Conservation (phyloP, 768 basidiomycete genomes). For the Kwoniella dejecticola region DNA sequence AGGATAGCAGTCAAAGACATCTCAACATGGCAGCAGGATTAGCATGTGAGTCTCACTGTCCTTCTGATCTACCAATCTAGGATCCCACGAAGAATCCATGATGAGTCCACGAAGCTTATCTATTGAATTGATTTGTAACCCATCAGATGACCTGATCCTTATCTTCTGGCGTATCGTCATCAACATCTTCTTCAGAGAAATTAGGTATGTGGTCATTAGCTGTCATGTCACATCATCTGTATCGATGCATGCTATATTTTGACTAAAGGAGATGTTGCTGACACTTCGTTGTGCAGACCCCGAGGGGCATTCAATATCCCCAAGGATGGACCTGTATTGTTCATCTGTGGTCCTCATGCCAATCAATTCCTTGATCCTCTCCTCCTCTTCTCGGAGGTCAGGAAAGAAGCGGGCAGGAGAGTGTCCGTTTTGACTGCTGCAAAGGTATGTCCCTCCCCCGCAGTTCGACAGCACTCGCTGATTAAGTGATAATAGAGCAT, state of each 20-base stretch:
- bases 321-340: conserved; percentile 82
- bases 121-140: background rate
- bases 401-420: conserved; percentile 75
- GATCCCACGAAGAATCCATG: conserved; percentile 20
- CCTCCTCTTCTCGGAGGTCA: conserved; percentile 78
- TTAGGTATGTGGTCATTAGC: conserved; percentile 56
- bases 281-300: conserved; percentile 59
- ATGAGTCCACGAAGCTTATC: conserved; percentile 11
- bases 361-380: conserved; percentile 95
- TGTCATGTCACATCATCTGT: background rate
- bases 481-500: conserved; percentile 62
- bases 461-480: background rate
- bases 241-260: background rate
- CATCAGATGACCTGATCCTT: conserved; percentile 72
- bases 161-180: conserved; percentile 80
- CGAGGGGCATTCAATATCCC: conserved; percentile 95
- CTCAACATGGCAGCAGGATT: conserved; percentile 44
- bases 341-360: conserved; percentile 88
- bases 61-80: background rate
- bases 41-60: conserved; percentile 28
- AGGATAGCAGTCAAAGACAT: background rate
- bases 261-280: background rate
- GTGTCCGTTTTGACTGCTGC: conserved; percentile 88
- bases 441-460: conserved; percentile 55
- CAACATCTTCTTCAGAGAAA: conserved; percentile 94